These are phyloP conservation scores for Pyronema omphalodes DNA, from an alignment of 495 filamentous ascomycete species.

Conservation along the genomic window DNA sequence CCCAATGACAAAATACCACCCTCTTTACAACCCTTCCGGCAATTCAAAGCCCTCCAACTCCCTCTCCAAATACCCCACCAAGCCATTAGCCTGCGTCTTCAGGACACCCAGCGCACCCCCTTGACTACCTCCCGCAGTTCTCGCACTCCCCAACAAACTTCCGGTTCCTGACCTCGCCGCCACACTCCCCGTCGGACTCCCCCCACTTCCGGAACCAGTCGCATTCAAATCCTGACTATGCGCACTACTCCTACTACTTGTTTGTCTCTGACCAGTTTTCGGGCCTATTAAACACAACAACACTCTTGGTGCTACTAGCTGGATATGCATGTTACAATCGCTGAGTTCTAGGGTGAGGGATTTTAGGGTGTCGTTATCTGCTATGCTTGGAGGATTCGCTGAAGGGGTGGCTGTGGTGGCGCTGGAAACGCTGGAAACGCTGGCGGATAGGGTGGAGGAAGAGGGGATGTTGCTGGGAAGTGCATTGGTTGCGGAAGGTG, in stretches of 20 bases:
- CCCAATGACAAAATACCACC: too few species aligned
- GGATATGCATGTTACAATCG: constrained; percentile 23
- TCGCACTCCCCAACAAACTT: background rate
- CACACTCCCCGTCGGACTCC: background rate
- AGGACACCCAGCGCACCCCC: constrained; percentile 18
- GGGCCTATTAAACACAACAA: constrained; percentile 24
- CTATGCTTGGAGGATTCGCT: too few species aligned
- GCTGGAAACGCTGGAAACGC: background rate
- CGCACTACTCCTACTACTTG: constrained; percentile 9
- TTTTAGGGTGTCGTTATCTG: constrained; percentile 8
- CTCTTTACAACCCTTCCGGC: constrained; percentile 20
- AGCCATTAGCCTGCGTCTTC: constrained; percentile 24
- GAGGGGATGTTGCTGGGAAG: constrained; percentile 11
- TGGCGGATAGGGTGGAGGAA: background rate
- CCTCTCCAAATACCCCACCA: constrained; percentile 23
- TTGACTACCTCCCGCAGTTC: background rate
- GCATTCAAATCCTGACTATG: constrained; percentile 15
- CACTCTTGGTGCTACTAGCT: constrained; percentile 20
- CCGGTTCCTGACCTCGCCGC: background rate
- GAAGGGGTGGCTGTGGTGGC: background rate
- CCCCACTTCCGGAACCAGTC: constrained; percentile 7
- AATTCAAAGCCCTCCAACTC: constrained; percentile 24
- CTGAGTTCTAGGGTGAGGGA: constrained; percentile 24
- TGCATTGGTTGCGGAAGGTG: constrained; percentile 15
- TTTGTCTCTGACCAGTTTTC: constrained; percentile 10